Conservation (phyloP, 2,329 filamentous ascomycete species). For the Teratosphaeria epicoccoides region DNA sequence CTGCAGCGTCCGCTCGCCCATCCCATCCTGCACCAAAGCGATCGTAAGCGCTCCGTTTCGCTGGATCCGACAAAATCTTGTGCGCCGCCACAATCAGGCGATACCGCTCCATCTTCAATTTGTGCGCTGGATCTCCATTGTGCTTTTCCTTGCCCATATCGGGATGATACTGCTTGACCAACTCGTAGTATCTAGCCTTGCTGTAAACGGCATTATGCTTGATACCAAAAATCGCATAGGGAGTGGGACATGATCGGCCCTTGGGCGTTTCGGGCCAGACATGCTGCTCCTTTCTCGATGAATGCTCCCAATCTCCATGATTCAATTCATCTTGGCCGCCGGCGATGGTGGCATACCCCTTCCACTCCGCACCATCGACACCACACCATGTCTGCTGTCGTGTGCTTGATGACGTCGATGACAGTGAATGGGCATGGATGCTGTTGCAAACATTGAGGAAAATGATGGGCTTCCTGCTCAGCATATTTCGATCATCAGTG, state of each 20-base stretch:
- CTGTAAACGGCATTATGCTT: constrained; percentile 57
- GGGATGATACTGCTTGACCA: constrained; percentile 94
- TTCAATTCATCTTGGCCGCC: constrained; percentile 14
- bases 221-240: constrained; percentile 76
- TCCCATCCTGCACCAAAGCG: constrained; percentile 71
- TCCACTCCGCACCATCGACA: constrained; percentile 6
- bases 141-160: constrained; percentile 46
- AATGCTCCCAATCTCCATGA: constrained; percentile 11
- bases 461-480: constrained; percentile 27
- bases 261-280: constrained; percentile 25
- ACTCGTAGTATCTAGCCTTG: constrained; percentile 74
- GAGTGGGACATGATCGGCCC: constrained; percentile 51
- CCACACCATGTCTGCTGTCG: constrained; percentile 18
- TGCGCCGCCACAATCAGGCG: constrained; percentile 80
- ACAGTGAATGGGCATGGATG: constrained; percentile 19
- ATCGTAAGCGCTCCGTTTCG: constrained; percentile 74
- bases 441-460: constrained; percentile 23
- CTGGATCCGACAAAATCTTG: constrained; percentile 71
- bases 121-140: constrained; percentile 28
- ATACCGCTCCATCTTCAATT: constrained; percentile 72
- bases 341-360: constrained; percentile 25
- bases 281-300: constrained; percentile 4
- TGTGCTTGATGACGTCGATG: constrained; percentile 34
- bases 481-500: constrained; percentile 22
- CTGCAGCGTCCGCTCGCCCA: constrained; percentile 30